Percentiles rank a stretch among this genome's conserved stretches.
Evolutionary conservation across 1,284 basidiomycete species (phyloP).

Genomic region (Stygiomarasmius scandens): DNA sequence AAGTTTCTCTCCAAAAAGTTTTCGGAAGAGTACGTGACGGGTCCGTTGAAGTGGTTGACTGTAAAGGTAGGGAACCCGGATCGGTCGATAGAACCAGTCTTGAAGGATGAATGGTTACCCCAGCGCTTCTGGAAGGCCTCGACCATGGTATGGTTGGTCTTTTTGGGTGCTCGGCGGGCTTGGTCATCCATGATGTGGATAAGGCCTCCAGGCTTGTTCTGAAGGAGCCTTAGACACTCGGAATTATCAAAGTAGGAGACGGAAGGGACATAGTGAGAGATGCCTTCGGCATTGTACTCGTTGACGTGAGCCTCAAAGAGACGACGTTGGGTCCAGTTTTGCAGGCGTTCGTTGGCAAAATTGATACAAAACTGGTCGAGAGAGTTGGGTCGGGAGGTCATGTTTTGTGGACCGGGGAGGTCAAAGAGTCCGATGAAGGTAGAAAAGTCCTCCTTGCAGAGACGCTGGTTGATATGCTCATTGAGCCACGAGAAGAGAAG

Average conservation of each 20-base stretch:
- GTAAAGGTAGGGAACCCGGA: conserved; percentile 88
- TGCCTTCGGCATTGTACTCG: conserved; percentile 88
- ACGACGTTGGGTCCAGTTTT: conserved; percentile 80
- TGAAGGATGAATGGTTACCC: conserved; percentile 92
- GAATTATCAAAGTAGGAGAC: conserved; percentile 90
- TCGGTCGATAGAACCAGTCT: conserved; percentile 74
- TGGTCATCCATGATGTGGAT: conserved; percentile 99
- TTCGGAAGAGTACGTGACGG: conserved; percentile 91
- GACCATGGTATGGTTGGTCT: conserved; percentile 93
- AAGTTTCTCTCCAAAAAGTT: conserved; percentile 89
- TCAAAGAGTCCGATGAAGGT: conserved; percentile 97
- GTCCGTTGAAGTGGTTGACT: conserved; percentile 89
- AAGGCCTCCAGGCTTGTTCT: conserved; percentile 88
- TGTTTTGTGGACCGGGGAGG: conserved; percentile 91
- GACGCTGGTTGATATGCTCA: conserved; percentile 92
- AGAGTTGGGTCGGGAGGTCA: conserved; percentile 83
- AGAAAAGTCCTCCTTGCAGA: conserved; percentile 88
- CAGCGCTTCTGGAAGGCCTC: conserved; percentile 94
- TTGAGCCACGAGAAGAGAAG: conserved; percentile 97
- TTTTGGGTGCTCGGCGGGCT: conserved; percentile 82
- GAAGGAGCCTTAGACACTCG: conserved; percentile 86
- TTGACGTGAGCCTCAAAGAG: conserved; percentile 80
- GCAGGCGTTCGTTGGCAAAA: conserved; percentile 90
- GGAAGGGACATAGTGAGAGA: conserved; percentile 70
- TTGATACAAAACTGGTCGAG: conserved; percentile 97